These are phyloP conservation scores for Fusarium haematococcum DNA, from an alignment of 2,329 filamentous ascomycete genomes.

Conservation along the genomic window DNA sequence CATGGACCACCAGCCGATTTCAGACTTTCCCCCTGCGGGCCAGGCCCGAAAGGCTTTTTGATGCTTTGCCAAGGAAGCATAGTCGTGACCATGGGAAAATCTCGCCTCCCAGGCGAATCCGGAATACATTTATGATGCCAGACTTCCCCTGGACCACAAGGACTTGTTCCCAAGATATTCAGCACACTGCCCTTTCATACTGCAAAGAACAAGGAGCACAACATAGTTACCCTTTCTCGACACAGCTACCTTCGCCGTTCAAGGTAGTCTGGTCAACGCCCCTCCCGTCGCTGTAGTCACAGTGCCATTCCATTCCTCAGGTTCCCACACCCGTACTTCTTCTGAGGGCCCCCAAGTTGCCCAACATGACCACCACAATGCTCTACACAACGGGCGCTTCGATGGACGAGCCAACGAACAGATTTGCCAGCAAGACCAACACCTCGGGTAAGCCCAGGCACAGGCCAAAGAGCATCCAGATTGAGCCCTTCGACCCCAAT, in stretches of 20 bases:
- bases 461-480: slow-evolving; percentile 40
- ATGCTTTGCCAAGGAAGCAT: slow-evolving; percentile 15
- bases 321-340: not conserved
- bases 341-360: not conserved
- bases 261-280: not conserved
- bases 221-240: not conserved
- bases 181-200: not conserved
- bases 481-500: slow-evolving; percentile 62
- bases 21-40: slow-evolving; percentile 30
- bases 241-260: not conserved
- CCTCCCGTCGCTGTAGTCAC: slow-evolving; percentile 7
- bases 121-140: slow-evolving; percentile 28
- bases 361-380: slow-evolving; percentile 37
- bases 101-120: not conserved
- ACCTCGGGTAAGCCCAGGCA: slow-evolving; percentile 32
- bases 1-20: slow-evolving; percentile 14
- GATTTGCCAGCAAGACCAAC: slow-evolving; percentile 12
- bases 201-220: not conserved
- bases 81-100: slow-evolving; percentile 2
- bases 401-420: slow-evolving; percentile 23
- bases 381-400: slow-evolving; percentile 34
- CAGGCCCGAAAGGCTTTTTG: slow-evolving; percentile 2
- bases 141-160: not conserved
- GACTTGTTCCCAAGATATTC: not conserved
- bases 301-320: slow-evolving; percentile 9